phyloP scores from a whole-genome alignment of 1,284 basidiomycete species.

The Thelephora terrestris region DNA sequence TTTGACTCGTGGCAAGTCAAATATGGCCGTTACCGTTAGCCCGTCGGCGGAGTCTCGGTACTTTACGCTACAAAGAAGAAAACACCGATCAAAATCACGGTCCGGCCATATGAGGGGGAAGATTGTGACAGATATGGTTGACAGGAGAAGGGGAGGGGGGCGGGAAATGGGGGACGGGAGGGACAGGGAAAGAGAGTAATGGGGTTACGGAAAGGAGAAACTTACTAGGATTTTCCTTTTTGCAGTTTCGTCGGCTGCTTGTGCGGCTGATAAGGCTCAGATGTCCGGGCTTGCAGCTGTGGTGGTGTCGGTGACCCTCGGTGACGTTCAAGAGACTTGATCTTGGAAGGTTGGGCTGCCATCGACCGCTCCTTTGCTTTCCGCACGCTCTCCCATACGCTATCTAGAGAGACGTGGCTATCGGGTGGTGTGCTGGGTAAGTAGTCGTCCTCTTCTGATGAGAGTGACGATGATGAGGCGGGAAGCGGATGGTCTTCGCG shows the following conservation, averaged over 20 bases:
- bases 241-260: background rate
- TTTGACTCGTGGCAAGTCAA: constrained; percentile 53
- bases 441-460: constrained; percentile 11
- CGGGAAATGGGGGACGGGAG: constrained; percentile 4
- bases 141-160: no score
- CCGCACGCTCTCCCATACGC: constrained; percentile 53
- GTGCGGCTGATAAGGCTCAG: constrained; percentile 1
- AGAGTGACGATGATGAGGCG: background rate
- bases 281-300: constrained; percentile 3
- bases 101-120: no score
- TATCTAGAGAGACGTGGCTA: constrained; percentile 34
- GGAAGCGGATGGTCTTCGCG: background rate
- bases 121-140: no score
- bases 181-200: background rate
- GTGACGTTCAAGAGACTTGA: constrained; percentile 48
- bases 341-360: constrained; percentile 54
- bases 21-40: constrained; percentile 37
- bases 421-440: constrained; percentile 29
- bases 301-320: constrained; percentile 19
- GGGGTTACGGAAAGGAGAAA: background rate
- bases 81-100: no score
- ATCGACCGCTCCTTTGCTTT: constrained; percentile 51
- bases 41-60: constrained; percentile 60
- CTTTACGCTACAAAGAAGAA: constrained; percentile 35
- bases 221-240: constrained; percentile 1